These are phyloP conservation scores for Trichosanthes truncata DNA, from an alignment of 306 rosid genomes.

Conservation along the genomic window DNA sequence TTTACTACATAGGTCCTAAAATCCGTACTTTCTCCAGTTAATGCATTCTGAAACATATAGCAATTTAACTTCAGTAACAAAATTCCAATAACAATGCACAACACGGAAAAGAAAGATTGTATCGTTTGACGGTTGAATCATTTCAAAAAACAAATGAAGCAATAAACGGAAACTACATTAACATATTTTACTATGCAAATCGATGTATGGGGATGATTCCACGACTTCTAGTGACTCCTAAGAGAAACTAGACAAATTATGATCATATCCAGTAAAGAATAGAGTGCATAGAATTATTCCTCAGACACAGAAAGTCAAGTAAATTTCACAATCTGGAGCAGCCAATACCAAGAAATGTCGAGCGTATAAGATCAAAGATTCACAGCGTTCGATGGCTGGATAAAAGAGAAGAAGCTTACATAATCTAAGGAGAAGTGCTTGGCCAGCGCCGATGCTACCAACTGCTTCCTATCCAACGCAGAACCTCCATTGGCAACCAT, in stretches of 20 bases:
- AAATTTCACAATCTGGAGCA: background rate
- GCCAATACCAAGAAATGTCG: background rate
- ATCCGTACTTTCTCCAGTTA: conserved; percentile 33
- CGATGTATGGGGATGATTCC: background rate
- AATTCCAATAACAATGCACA: background rate
- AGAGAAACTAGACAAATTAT: background rate
- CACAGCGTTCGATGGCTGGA: background rate
- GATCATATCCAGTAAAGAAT: background rate
- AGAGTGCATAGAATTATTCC: background rate
- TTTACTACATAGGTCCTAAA: conserved; percentile 34
- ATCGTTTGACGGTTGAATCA: background rate
- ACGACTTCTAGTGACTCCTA: background rate
- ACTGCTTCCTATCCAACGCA: conserved; percentile 27
- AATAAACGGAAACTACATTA: background rate
- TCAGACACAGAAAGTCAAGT: background rate
- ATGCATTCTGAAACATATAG: conserved; percentile 30
- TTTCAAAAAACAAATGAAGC: background rate
- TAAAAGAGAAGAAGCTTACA: conserved; percentile 33
- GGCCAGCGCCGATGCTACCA: conserved; percentile 42
- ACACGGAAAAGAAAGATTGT: background rate
- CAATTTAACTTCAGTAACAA: conserved; percentile 9
- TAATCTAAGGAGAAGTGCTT: conserved; percentile 47
- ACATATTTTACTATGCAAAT: background rate
- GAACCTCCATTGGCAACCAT: conserved; percentile 43
- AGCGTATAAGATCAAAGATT: background rate